These are phyloP conservation scores for Marasmius tenuissimus DNA, from an alignment of 1,284 basidiomycete species.

Conservation along the genomic window DNA sequence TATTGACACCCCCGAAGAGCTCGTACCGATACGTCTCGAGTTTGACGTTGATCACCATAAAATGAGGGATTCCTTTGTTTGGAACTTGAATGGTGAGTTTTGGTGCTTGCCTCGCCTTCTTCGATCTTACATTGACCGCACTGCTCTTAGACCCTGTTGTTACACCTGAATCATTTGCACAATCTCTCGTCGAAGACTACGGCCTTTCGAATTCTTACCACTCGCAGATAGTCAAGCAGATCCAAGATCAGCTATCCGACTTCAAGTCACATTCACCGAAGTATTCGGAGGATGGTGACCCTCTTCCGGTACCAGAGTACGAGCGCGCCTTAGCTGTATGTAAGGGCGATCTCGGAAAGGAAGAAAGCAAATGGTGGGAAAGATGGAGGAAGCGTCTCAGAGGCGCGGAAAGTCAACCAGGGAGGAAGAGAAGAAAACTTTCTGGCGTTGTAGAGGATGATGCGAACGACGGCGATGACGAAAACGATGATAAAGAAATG, in stretches of 20 bases:
- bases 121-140: neutral
- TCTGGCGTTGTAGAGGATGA: slow-evolving; percentile 23
- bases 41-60: slow-evolving; percentile 91
- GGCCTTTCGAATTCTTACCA: slow-evolving; percentile 73
- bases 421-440: slow-evolving; percentile 26
- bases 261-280: slow-evolving; percentile 65
- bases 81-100: slow-evolving; percentile 86
- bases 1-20: slow-evolving; percentile 67
- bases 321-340: slow-evolving; percentile 29
- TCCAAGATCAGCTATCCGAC: slow-evolving; percentile 86
- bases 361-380: slow-evolving; percentile 66
- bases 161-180: slow-evolving; percentile 88
- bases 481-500: slow-evolving; percentile 29
- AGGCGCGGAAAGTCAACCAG: slow-evolving; percentile 28
- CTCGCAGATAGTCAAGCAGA: slow-evolving; percentile 75
- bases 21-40: slow-evolving; percentile 94
- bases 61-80: slow-evolving; percentile 95
- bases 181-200: slow-evolving; percentile 91
- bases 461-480: slow-evolving; percentile 28
- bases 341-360: slow-evolving; percentile 49
- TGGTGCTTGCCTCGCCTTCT: neutral
- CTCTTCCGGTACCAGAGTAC: slow-evolving; percentile 26
- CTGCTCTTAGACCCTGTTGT: slow-evolving; percentile 73
- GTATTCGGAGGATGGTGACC: slow-evolving; percentile 42
- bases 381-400: slow-evolving; percentile 61